Conservation (phyloP, 73 alveolate species). For the Paramecium caudatum region DNA sequence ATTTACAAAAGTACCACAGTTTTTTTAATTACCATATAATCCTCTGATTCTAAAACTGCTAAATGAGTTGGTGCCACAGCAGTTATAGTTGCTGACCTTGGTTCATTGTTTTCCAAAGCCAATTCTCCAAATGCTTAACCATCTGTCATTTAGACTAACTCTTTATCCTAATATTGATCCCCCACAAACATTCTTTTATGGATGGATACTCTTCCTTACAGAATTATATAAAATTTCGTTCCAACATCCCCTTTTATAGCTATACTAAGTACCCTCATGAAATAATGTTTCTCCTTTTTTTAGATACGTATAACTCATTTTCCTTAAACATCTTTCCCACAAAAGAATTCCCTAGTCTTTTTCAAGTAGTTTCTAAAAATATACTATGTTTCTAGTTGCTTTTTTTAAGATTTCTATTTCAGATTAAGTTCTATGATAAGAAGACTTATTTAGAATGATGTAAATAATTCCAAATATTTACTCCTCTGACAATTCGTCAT, state of each 20-base stretch:
- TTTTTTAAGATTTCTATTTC: constrained; percentile 55
- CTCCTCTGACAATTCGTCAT: constrained; percentile 12
- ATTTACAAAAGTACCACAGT: constrained; percentile 11
- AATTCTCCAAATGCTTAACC: constrained; percentile 77
- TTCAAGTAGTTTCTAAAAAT: constrained; percentile 18
- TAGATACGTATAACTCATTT: constrained; percentile 26
- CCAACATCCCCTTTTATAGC: constrained; percentile 41
- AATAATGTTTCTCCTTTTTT: constrained; percentile 32
- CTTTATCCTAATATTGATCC: constrained; percentile 34
- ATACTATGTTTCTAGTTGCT: not conserved
- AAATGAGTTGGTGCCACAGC: constrained; percentile 42
- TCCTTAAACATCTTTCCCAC: constrained; percentile 55
- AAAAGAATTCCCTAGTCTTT: constrained; percentile 12
- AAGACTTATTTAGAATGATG: constrained; percentile 12
- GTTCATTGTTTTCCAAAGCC: constrained; percentile 66
- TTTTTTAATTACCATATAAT: constrained; percentile 53
- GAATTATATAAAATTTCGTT: constrained; percentile 50
- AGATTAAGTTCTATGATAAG: constrained; percentile 54
- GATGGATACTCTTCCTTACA: constrained; percentile 56
- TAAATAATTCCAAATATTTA: constrained; percentile 24
- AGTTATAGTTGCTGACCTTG: constrained; percentile 71
- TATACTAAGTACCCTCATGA: not conserved
- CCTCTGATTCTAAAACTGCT: constrained; percentile 69
- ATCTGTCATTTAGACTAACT: constrained; percentile 7
- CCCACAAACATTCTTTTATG: constrained; percentile 38